Percentiles rank a stretch among this genome's conserved stretches.
phyloP scores from a whole-genome alignment of 768 basidiomycete genomes.

The Xerocomus potaroensis region DNA sequence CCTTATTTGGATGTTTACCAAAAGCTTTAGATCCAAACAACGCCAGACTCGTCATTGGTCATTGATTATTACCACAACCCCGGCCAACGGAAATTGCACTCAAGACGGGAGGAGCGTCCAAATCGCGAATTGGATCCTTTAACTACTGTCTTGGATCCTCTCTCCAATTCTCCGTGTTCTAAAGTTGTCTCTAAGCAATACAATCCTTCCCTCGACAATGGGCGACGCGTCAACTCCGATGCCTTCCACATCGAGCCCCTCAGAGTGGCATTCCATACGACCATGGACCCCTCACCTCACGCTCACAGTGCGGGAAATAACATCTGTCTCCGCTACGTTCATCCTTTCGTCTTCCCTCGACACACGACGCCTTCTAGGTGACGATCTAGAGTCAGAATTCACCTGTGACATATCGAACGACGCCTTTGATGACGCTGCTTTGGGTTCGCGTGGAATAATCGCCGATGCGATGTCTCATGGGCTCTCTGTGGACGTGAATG shows the following conservation, averaged over 20 bases:
- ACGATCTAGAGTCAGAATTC: slow-evolving; percentile 28
- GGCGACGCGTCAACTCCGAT: slow-evolving; percentile 10
- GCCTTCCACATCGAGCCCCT: slow-evolving; percentile 17
- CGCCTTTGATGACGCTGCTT: slow-evolving; percentile 29
- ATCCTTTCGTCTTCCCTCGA: slow-evolving; percentile 56
- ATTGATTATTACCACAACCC: neutral
- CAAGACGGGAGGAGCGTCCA: slow-evolving; percentile 2
- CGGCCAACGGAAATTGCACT: neutral
- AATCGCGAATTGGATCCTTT: neutral
- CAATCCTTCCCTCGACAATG: slow-evolving; percentile 12
- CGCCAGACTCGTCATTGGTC: slow-evolving; percentile 2
- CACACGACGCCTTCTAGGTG: slow-evolving; percentile 13
- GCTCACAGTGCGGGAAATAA: slow-evolving; percentile 72
- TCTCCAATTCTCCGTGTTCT: neutral
- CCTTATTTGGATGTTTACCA: slow-evolving; percentile 20
- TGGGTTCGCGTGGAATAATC: slow-evolving; percentile 43
- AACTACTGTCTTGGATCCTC: neutral
- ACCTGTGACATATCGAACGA: slow-evolving; percentile 34
- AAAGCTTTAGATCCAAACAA: slow-evolving; percentile 29
- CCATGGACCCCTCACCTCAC: slow-evolving; percentile 74
- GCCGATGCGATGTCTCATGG: slow-evolving; percentile 69
- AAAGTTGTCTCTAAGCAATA: neutral
- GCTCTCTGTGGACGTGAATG: slow-evolving; percentile 76
- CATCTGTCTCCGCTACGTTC: slow-evolving; percentile 75
- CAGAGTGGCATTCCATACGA: slow-evolving; percentile 66